phyloP scores from a whole-genome alignment of 2,329 filamentous ascomycete species.

The Ophiostoma piceae region DNA sequence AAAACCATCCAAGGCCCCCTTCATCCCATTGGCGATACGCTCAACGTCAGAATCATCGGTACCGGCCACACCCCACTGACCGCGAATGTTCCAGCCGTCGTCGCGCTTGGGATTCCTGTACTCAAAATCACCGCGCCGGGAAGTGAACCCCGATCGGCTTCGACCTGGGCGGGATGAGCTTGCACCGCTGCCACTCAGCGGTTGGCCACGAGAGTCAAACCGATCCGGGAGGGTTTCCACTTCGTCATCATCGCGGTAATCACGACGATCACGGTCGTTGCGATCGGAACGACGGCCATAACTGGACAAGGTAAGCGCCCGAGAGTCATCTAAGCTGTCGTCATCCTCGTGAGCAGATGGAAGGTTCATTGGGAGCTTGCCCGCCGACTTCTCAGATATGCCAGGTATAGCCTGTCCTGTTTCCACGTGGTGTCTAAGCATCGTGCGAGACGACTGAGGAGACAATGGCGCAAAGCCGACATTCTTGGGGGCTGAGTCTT shows the following conservation, averaged over 20 bases:
- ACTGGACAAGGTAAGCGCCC: not conserved
- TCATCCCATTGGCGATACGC: conserved; percentile 31
- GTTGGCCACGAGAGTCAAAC: conserved; percentile 43
- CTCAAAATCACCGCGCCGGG: conserved; percentile 42
- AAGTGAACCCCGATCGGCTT: conserved; percentile 28
- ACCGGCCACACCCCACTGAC: conserved; percentile 44
- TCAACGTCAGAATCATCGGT: conserved; percentile 42
- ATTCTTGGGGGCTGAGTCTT: conserved; percentile 35
- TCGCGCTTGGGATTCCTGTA: conserved; percentile 35
- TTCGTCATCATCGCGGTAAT: conserved; percentile 28
- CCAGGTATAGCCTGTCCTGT: conserved; percentile 9
- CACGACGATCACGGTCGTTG: too few species aligned
- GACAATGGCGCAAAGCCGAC: conserved; percentile 48
- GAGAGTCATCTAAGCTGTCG: not conserved
- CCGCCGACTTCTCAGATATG: not conserved
- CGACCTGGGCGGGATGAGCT: not conserved
- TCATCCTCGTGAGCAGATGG: not conserved
- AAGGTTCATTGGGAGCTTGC: not conserved
- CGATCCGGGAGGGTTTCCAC: conserved; percentile 45
- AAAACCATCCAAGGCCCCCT: conserved; percentile 33
- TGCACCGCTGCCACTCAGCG: conserved; percentile 33
- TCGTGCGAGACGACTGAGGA: conserved; percentile 44
- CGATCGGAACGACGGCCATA: not conserved
- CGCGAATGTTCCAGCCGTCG: conserved; percentile 32
- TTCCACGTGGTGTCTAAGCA: conserved; percentile 39